Evolutionary conservation across 2,329 filamentous ascomycete genomes (phyloP), one percentile per base, ranked within the genome.

Genomic region (Colletotrichum graminicola): DNA sequence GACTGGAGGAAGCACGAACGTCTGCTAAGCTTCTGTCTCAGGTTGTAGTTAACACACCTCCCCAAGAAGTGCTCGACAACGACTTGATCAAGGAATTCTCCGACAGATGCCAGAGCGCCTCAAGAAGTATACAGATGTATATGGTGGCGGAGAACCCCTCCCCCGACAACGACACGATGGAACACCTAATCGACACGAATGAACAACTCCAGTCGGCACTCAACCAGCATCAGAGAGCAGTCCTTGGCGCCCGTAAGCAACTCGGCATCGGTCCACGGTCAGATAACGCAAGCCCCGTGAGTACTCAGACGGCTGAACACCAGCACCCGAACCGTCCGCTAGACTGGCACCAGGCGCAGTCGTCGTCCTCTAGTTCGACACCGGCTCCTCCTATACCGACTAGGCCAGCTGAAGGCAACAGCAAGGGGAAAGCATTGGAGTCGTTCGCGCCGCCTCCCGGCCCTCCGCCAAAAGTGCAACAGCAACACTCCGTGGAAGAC

Each of bases 1-100:
- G 96, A 55, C 89, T 99, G 49, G 93, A 97, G 79, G 96, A 99
- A 83, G 95, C 95, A 11, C 90, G 90, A 73, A 97, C 94, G 2
- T 97, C 94, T 3, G 95, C 95, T 8, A 95, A 95, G 80, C 89
- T 99, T 6, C 89, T 99, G n/a, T 89, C 94, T 63, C 95, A 99
- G 81, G 91, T 98, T 8, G 91, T 97, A 23, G 93, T 95, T 81
- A 95, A 93, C 68, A 97, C 95, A 0, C 90, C 94, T 0, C 86
- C 92, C 0, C 83, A 87, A 18, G 94, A 97, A 78, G 84, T 98
- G 32, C 86, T 94, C 26, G 82, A 86, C 65, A 95, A 97, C 77
- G 95, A 98, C n/a, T 87, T 99, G 63, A 91, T 98, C 79, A 93
- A 92, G 78, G 96, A 99, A 82, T 98, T 99, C 79, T 90, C 92